Percentiles rank a stretch among this genome's conserved stretches.
Evolutionary conservation across 1,139 yeast species (phyloP).

Genomic region (Pichia sp.): DNA sequence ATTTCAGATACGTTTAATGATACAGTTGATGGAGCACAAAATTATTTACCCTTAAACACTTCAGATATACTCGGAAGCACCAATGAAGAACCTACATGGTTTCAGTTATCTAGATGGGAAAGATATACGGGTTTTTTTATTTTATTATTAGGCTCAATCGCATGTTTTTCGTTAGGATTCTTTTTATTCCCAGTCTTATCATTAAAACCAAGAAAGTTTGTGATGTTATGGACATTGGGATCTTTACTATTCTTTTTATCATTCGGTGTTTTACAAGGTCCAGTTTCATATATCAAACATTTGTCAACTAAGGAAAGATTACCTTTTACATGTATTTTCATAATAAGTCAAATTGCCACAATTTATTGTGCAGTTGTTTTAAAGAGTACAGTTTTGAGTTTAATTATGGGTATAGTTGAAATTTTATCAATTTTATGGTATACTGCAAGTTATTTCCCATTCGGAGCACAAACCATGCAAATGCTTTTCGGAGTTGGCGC

Average conservation of each 20-base stretch:
- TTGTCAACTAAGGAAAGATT: constrained; percentile 68
- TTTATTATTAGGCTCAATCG: constrained; percentile 66
- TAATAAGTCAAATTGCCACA: constrained; percentile 37
- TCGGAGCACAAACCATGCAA: constrained; percentile 77
- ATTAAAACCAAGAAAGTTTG: constrained; percentile 85
- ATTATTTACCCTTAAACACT: constrained; percentile 47
- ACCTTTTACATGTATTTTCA: constrained; percentile 73
- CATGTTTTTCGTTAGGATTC: constrained; percentile 77
- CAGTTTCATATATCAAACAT: constrained; percentile 68
- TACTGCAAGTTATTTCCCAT: constrained; percentile 88
- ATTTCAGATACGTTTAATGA: constrained; percentile 21
- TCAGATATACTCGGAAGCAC: constrained; percentile 36
- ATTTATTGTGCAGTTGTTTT: constrained; percentile 42
- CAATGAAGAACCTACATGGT: constrained; percentile 54
- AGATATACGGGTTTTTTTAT: constrained; percentile 70
- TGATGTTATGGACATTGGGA: constrained; percentile 86
- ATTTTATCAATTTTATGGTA: constrained; percentile 82
- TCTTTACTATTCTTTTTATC: constrained; percentile 79
- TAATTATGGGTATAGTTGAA: constrained; percentile 70
- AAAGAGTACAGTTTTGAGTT: constrained; percentile 69
- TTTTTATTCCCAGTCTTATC: constrained; percentile 86
- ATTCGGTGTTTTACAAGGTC: constrained; percentile 91
- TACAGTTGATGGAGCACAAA: constrained; percentile 38
- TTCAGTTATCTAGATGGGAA: constrained; percentile 66
- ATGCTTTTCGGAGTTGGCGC: constrained; percentile 75